Conservation (phyloP, 768 basidiomycete genomes). For the Mycena vulgaris region DNA sequence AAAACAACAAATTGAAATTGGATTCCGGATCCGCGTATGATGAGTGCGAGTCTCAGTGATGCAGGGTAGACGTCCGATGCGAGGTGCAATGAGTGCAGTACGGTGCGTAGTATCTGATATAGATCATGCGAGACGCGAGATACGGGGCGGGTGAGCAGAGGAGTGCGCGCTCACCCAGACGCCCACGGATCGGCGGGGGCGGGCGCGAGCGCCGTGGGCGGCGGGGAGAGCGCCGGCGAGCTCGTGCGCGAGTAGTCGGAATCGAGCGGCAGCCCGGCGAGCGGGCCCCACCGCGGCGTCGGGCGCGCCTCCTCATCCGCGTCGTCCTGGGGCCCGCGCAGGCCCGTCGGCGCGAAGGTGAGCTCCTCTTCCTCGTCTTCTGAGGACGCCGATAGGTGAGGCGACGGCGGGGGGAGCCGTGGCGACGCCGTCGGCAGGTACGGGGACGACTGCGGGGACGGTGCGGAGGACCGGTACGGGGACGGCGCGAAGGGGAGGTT, state of each 20-base stretch:
- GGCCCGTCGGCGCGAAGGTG: slow-evolving; percentile 13
- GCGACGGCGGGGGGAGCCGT: not conserved
- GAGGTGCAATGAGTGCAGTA: not conserved
- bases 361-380: slow-evolving; percentile 14
- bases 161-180: not conserved
- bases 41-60: not conserved
- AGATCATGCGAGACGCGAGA: too few relatives aligned
- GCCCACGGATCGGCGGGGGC: slow-evolving; percentile 22
- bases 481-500: slow-evolving; percentile 2
- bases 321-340: not conserved
- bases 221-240: slow-evolving; percentile 25
- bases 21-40: not conserved
- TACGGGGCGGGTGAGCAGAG: not conserved
- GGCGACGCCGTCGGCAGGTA: not conserved
- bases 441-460: not conserved
- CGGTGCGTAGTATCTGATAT: too few relatives aligned
- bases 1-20: too few relatives aligned
- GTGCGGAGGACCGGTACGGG: not conserved
- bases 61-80: not conserved
- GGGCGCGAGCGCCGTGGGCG: slow-evolving; percentile 17
- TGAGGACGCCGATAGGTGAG: not conserved
- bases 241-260: not conserved
- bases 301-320: not conserved
- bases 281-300: slow-evolving; percentile 16
- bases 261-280: not conserved